Evolutionary conservation across 177 flowering plant genomes (phyloP).

Genomic region (Vitis hybrid): DNA sequence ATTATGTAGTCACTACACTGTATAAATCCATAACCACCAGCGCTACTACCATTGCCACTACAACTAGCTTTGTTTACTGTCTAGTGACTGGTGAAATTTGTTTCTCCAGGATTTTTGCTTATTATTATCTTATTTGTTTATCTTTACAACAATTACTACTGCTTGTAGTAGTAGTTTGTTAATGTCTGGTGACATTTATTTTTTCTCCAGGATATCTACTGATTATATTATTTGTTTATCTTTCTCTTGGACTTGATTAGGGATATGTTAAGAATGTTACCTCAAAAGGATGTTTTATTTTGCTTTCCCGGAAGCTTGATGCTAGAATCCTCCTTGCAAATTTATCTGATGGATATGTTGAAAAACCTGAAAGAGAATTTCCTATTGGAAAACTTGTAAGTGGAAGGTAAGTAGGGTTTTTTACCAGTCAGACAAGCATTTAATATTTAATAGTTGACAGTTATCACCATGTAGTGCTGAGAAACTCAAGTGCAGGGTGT

Average conservation of each 20-base stretch:
- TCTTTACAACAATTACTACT: not conserved
- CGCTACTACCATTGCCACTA: too few species aligned
- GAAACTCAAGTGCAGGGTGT: constrained; percentile 53
- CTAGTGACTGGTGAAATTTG: too few species aligned
- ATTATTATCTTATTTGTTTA: not conserved
- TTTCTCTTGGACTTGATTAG: constrained; percentile 23
- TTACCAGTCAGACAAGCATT: not conserved
- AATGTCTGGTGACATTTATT: not conserved
- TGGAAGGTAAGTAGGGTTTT: constrained; percentile 54
- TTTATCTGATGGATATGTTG: constrained; percentile 70
- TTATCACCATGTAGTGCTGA: constrained; percentile 9
- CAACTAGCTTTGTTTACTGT: too few species aligned
- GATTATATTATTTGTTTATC: not conserved
- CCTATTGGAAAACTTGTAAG: constrained; percentile 78
- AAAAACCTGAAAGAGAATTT: constrained; percentile 70
- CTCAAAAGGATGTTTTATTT: constrained; percentile 85
- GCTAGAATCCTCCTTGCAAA: constrained; percentile 84
- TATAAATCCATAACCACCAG: too few species aligned
- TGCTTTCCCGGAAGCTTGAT: constrained; percentile 86
- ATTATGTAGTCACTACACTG: too few species aligned
- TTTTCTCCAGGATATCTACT: not conserved
- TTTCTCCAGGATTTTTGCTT: not conserved
- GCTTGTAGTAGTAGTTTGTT: not conserved
- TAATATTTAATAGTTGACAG: not conserved
- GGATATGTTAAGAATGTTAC: constrained; percentile 85